A percentile compares a stretch with the other conserved stretches of the same genome.
Evolutionary conservation across 768 basidiomycete genomes (phyloP).

Genomic region (Rhodocollybia butyracea): DNA sequence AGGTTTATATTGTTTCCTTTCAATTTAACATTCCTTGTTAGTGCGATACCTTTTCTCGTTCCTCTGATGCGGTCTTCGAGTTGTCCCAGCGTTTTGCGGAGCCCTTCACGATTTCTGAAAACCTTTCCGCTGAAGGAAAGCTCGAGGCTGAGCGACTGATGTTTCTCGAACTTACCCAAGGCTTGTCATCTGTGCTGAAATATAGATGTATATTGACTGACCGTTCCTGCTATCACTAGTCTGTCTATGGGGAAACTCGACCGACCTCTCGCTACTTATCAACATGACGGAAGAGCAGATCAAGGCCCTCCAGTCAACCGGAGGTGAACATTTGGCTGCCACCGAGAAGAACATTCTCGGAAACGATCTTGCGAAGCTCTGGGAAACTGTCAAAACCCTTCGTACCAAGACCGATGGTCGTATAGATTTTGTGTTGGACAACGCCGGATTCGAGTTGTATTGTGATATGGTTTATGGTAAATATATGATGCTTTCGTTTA

Average conservation of each 20-base stretch:
- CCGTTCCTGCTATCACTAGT: slow-evolving; percentile 43
- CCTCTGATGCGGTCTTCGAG: slow-evolving; percentile 89
- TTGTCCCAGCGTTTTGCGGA: slow-evolving; percentile 89
- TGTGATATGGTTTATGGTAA: slow-evolving; percentile 84
- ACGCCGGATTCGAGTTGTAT: slow-evolving; percentile 87
- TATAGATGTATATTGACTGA: neutral
- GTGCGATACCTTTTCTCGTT: slow-evolving; percentile 96
- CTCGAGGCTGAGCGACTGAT: slow-evolving; percentile 76
- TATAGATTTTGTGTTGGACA: slow-evolving; percentile 81
- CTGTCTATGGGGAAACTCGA: slow-evolving; percentile 96
- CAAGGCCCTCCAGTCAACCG: slow-evolving; percentile 92
- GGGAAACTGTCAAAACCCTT: slow-evolving; percentile 71
- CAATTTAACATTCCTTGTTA: slow-evolving; percentile 22
- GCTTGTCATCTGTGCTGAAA: slow-evolving; percentile 32
- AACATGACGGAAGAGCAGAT: slow-evolving; percentile 99
- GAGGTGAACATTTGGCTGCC: slow-evolving; percentile 91
- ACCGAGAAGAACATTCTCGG: slow-evolving; percentile 97
- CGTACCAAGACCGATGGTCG: slow-evolving; percentile 69
- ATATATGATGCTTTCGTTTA: slow-evolving; percentile 14
- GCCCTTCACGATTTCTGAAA: slow-evolving; percentile 64
- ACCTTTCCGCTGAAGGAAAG: slow-evolving; percentile 49
- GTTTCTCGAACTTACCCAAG: slow-evolving; percentile 92
- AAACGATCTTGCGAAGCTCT: slow-evolving; percentile 70
- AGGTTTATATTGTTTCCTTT: neutral
- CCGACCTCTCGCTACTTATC: slow-evolving; percentile 90